Percentiles rank a stretch among this genome's conserved stretches.
These are phyloP conservation scores for Populus ilicifolia DNA, from an alignment of 345 rosid genomes.

Conservation along the genomic window DNA sequence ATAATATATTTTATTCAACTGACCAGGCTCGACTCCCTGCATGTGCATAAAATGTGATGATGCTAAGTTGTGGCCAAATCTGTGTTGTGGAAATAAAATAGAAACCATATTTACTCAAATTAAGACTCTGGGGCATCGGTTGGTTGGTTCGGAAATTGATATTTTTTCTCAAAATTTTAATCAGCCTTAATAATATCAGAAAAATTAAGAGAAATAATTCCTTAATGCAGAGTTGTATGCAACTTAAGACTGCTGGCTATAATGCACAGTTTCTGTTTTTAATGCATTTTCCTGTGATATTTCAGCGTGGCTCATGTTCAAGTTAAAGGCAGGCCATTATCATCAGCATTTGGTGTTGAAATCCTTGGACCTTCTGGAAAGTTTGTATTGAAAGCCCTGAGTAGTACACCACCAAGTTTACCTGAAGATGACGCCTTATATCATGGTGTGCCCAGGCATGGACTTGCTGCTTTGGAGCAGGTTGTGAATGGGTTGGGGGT, in stretches of 20 bases:
- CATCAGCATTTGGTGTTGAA: slow-evolving; percentile 44
- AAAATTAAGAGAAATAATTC: background rate
- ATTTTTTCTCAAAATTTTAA: background rate
- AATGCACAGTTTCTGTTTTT: background rate
- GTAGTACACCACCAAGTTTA: slow-evolving; percentile 34
- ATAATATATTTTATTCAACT: too few relatives aligned
- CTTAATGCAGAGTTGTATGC: background rate
- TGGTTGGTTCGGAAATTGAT: background rate
- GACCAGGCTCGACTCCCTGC: background rate
- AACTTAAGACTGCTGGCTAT: background rate
- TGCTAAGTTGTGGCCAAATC: background rate
- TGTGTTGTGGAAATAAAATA: background rate
- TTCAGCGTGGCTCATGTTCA: slow-evolving; percentile 75
- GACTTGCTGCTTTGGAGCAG: slow-evolving; percentile 41
- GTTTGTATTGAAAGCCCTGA: slow-evolving; percentile 45
- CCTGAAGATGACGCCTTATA: slow-evolving; percentile 10
- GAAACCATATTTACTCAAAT: background rate
- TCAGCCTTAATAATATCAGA: background rate
- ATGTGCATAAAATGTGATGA: background rate
- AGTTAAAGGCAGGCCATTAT: slow-evolving; percentile 58
- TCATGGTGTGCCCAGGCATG: slow-evolving; percentile 11
- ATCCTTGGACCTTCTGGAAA: slow-evolving; percentile 44
- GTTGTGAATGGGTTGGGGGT: slow-evolving; percentile 44
- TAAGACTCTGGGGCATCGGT: background rate
- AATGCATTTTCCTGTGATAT: slow-evolving; percentile 12